Percentiles rank a stretch among this genome's conserved stretches.
Evolutionary conservation across 2,329 filamentous ascomycete species (phyloP).

Genomic region (Daldinia eschscholtzii): DNA sequence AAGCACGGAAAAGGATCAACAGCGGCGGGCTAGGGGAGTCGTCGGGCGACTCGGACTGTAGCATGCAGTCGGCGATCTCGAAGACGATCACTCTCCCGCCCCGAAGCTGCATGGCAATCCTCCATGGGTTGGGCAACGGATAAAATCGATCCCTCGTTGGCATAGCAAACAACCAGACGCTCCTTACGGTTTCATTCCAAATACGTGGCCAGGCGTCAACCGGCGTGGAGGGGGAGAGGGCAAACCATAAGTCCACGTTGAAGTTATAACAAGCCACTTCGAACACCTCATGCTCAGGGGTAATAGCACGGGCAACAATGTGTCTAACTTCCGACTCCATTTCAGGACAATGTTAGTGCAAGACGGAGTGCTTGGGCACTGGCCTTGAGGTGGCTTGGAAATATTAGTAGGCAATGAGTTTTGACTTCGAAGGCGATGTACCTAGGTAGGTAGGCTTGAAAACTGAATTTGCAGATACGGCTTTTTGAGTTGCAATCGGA

Average conservation of each 20-base stretch:
- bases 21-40: neutral
- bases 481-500: neutral
- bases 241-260: neutral
- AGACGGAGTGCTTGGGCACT: neutral
- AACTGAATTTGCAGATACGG: neutral
- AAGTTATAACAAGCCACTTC: neutral
- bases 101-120: conserved; percentile 14
- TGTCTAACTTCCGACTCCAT: neutral
- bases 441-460: neutral
- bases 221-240: neutral
- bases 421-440: too few species aligned
- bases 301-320: neutral
- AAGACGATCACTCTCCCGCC: conserved; percentile 11
- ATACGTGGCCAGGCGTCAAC: neutral
- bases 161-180: conserved; percentile 18
- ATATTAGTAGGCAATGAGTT: neutral
- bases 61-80: conserved; percentile 3
- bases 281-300: neutral
- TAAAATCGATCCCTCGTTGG: neutral
- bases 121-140: conserved; percentile 20
- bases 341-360: neutral
- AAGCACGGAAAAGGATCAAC: neutral
- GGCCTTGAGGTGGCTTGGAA: neutral
- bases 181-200: neutral
- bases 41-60: neutral